These are phyloP conservation scores for Nosema bombycis DNA, from an alignment of 371 early-diverging fungal species.

Conservation along the genomic window DNA sequence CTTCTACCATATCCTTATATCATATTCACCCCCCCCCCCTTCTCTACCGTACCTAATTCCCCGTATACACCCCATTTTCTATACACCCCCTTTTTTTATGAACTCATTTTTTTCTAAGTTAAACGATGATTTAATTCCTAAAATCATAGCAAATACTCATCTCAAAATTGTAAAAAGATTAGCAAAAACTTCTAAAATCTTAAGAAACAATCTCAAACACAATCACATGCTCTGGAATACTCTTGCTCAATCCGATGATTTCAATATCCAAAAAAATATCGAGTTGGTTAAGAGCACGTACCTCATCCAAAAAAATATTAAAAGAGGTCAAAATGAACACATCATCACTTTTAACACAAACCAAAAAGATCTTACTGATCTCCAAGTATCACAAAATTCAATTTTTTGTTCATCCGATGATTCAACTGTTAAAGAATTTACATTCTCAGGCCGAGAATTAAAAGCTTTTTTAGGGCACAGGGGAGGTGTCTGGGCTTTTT, in stretches of 20 bases:
- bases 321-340: slow-evolving; percentile 18
- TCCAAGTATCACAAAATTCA: slow-evolving; percentile 12
- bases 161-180: slow-evolving; percentile 52
- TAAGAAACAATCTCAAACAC: slow-evolving; percentile 34
- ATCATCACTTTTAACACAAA: slow-evolving; percentile 40
- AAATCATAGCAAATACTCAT: slow-evolving; percentile 25
- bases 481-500: slow-evolving; percentile 93
- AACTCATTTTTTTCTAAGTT: background rate
- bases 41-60: too few relatives aligned
- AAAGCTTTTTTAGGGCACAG: slow-evolving; percentile 76
- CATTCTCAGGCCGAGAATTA: slow-evolving; percentile 67
- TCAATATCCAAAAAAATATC: slow-evolving; percentile 35
- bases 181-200: slow-evolving; percentile 29
- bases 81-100: too few relatives aligned
- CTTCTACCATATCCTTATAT: too few relatives aligned
- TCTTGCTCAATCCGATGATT: slow-evolving; percentile 10
- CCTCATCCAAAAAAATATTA: slow-evolving; percentile 30
- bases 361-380: slow-evolving; percentile 53
- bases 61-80: too few relatives aligned
- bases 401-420: slow-evolving; percentile 60
- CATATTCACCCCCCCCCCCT: too few relatives aligned
- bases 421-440: slow-evolving; percentile 53
- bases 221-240: slow-evolving; percentile 52
- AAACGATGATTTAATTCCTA: slow-evolving; percentile 40
- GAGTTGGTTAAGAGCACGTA: slow-evolving; percentile 41